Conservation (phyloP, 495 filamentous ascomycete species). For the Astrocystis sublimbata region DNA sequence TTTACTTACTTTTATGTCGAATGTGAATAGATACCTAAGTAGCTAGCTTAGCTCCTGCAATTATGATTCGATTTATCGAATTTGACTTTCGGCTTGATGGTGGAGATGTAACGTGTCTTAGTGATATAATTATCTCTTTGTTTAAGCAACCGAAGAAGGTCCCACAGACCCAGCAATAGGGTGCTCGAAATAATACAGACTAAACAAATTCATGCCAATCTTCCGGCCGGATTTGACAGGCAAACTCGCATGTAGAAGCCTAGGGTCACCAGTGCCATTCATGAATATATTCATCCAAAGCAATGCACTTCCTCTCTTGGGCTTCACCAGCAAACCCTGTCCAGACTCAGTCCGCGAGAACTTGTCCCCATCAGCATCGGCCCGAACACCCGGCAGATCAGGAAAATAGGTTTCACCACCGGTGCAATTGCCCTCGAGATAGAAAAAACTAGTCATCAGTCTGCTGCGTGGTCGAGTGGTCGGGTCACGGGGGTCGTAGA, state of each 20-base stretch:
- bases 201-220: conserved; percentile 77
- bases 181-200: conserved; percentile 28
- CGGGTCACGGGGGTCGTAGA: conserved; percentile 37
- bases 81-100: no score
- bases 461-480: conserved; percentile 53
- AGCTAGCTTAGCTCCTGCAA: no score
- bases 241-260: conserved; percentile 66
- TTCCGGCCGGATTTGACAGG: conserved; percentile 64
- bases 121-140: no score
- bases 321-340: not conserved
- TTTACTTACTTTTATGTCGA: no score
- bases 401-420: conserved; percentile 67
- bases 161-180: no score
- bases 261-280: conserved; percentile 58
- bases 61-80: no score
- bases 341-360: conserved; percentile 42
- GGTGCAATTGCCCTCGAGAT: conserved; percentile 57
- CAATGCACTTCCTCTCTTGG: not conserved
- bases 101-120: no score
- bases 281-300: conserved; percentile 50
- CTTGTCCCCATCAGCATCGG: conserved; percentile 27
- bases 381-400: conserved; percentile 38
- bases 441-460: conserved; percentile 64
- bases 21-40: no score
- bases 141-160: no score